phyloP scores from a whole-genome alignment of 2,329 filamentous ascomycete genomes.

The Cladosporium sp. region DNA sequence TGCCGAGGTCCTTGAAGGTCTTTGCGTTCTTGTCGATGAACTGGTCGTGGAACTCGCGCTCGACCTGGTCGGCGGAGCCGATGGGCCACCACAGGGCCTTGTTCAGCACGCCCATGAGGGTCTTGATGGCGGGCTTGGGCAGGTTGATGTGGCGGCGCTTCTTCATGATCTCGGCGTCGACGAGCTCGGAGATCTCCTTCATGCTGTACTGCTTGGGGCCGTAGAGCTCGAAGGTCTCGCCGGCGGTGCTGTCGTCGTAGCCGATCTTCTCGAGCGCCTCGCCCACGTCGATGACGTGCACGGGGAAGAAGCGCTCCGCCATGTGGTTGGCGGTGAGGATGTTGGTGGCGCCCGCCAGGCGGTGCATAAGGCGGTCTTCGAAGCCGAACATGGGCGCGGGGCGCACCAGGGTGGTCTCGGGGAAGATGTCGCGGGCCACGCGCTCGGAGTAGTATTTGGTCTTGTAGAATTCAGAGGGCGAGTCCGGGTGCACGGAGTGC shows the following conservation, averaged over 20 bases:
- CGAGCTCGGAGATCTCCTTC: constrained; percentile 77
- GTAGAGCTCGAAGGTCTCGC: constrained; percentile 90
- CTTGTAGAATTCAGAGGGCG: constrained; percentile 81
- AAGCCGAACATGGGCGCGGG: constrained; percentile 93
- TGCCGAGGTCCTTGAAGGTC: constrained; percentile 90
- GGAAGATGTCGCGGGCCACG: constrained; percentile 82
- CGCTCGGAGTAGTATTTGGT: constrained; percentile 86
- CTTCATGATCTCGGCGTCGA: constrained; percentile 91
- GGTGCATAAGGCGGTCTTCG: constrained; percentile 87
- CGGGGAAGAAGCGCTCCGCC: constrained; percentile 84
- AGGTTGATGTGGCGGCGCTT: constrained; percentile 86
- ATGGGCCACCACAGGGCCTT: constrained; percentile 84
- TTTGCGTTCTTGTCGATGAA: constrained; percentile 85
- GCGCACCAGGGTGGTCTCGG: constrained; percentile 93
- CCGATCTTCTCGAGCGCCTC: constrained; percentile 84
- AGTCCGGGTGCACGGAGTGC: constrained; percentile 79
- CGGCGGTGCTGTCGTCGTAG: constrained; percentile 83
- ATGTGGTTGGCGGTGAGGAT: constrained; percentile 89
- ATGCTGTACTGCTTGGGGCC: constrained; percentile 91
- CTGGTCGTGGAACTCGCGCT: constrained; percentile 91
- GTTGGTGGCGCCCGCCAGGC: constrained; percentile 74
- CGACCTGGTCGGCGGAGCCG: constrained; percentile 77
- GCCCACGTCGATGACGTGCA: constrained; percentile 90
- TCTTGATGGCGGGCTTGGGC: constrained; percentile 75
- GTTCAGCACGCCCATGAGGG: constrained; percentile 70